phyloP scores from a whole-genome alignment of 352 stramenopile genomes.

The Pythium sp. region DNA sequence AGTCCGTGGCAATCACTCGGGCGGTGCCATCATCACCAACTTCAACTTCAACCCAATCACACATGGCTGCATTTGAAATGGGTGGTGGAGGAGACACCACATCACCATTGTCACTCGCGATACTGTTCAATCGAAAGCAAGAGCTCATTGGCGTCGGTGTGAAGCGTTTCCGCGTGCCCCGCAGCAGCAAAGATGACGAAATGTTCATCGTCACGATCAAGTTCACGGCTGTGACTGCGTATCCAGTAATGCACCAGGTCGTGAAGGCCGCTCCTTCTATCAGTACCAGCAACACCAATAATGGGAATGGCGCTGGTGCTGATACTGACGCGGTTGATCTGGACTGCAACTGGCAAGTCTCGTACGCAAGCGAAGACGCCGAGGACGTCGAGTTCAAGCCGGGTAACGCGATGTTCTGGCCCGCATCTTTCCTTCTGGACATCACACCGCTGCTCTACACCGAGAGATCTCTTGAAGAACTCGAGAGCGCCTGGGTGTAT shows the following conservation, averaged over 20 bases:
- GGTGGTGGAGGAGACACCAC: slow-evolving; percentile 2
- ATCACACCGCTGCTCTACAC: slow-evolving; percentile 42
- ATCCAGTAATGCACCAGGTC: slow-evolving; percentile 34
- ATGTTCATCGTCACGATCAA: slow-evolving; percentile 44
- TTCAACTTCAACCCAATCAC: not conserved
- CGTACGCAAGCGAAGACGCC: slow-evolving; percentile 37
- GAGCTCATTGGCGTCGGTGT: slow-evolving; percentile 46
- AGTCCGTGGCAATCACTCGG: slow-evolving; percentile 31
- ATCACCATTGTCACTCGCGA: slow-evolving; percentile 17
- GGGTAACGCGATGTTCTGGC: slow-evolving; percentile 49
- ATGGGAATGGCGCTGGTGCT: slow-evolving; percentile 5
- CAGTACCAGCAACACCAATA: slow-evolving; percentile 5
- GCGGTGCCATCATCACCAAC: not conserved
- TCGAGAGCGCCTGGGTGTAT: slow-evolving; percentile 49
- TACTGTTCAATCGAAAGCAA: slow-evolving; percentile 37
- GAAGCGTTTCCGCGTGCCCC: slow-evolving; percentile 42
- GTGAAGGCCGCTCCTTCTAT: not conserved
- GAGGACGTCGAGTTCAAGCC: slow-evolving; percentile 19
- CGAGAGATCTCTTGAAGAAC: slow-evolving; percentile 29
- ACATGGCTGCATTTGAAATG: slow-evolving; percentile 6
- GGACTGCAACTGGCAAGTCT: slow-evolving; percentile 31
- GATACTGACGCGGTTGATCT: not conserved
- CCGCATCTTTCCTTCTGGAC: slow-evolving; percentile 30
- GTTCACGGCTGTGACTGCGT: slow-evolving; percentile 22
- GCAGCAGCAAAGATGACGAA: slow-evolving; percentile 50